phyloP scores from a whole-genome alignment of 2,329 filamentous ascomycete species.

The Aspergillus persii region DNA sequence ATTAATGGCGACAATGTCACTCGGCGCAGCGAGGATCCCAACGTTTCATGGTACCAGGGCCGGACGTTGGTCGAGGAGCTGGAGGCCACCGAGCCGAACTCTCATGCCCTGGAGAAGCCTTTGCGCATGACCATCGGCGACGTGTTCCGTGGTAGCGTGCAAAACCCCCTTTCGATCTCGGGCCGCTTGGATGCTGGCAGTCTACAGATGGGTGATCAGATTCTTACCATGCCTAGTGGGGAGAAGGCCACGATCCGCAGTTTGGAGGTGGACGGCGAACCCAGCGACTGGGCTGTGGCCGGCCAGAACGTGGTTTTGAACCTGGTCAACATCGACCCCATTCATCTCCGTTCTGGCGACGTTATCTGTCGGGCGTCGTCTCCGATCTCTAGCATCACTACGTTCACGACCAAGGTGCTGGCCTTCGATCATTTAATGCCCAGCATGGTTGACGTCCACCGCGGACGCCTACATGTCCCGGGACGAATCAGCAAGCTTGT shows the following conservation, averaged over 20 bases:
- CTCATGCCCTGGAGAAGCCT: constrained; percentile 71
- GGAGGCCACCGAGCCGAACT: constrained; percentile 73
- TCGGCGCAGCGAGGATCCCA: constrained; percentile 47
- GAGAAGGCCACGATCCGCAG: constrained; percentile 80
- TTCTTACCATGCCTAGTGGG: constrained; percentile 76
- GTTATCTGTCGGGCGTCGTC: constrained; percentile 71
- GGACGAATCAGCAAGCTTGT: constrained; percentile 71
- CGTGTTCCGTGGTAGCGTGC: constrained; percentile 74
- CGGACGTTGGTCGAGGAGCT: constrained; percentile 78
- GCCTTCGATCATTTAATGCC: constrained; percentile 88
- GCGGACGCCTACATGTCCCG: constrained; percentile 75
- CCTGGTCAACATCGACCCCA: constrained; percentile 77
- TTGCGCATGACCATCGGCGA: constrained; percentile 85
- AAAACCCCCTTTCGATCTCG: constrained; percentile 79
- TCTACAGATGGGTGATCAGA: constrained; percentile 76
- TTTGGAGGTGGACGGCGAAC: constrained; percentile 71
- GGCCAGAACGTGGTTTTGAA: constrained; percentile 87
- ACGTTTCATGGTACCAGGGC: constrained; percentile 75
- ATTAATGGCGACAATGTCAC: constrained; percentile 82
- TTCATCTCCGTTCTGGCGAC: constrained; percentile 79
- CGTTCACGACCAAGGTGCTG: constrained; percentile 78
- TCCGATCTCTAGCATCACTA: constrained; percentile 68
- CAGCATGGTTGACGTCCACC: constrained; percentile 83
- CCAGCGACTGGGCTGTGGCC: constrained; percentile 84
- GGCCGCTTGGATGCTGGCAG: constrained; percentile 83